phyloP scores from a whole-genome alignment of 139 green algal genomes.

The Closterium sp. region DNA sequence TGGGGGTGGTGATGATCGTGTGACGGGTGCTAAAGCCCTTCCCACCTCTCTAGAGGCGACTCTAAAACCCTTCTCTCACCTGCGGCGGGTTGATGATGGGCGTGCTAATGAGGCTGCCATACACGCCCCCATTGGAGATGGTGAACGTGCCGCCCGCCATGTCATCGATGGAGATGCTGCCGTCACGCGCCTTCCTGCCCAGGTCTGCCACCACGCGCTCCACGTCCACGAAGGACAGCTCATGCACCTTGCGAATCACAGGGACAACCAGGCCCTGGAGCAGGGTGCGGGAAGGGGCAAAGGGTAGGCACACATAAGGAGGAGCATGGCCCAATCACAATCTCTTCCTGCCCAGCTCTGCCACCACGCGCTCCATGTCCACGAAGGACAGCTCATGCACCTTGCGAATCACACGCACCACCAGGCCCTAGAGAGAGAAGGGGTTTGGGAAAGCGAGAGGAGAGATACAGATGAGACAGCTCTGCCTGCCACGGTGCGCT shows the following conservation, averaged over 20 bases:
- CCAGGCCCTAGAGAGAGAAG: too few species aligned
- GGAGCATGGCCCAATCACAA: too few species aligned
- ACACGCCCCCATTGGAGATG: conserved; percentile 98
- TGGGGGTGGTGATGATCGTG: too few species aligned
- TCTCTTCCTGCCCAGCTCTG: conserved; percentile 81
- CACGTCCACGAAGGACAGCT: conserved; percentile 86
- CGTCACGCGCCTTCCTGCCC: conserved; percentile 92
- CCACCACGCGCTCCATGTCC: conserved; percentile 88
- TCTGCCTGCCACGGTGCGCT: conserved; percentile 81
- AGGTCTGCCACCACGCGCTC: conserved; percentile 86
- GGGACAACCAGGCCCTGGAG: conserved; percentile 88
- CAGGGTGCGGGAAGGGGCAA: not conserved
- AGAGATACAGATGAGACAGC: too few species aligned
- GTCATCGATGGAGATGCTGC: conserved; percentile 94
- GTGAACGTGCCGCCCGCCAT: conserved; percentile 99
- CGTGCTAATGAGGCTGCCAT: conserved; percentile 89
- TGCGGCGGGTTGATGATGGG: conserved; percentile 99
- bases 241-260: conserved; percentile 79
- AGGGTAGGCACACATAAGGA: not conserved
- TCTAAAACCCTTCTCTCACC: too few species aligned
- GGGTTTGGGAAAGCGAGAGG: too few species aligned
- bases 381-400: conserved; percentile 83
- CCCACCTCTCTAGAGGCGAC: too few species aligned
- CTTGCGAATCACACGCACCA: conserved; percentile 87
- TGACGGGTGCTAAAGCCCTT: too few species aligned